These are phyloP conservation scores for Chrysoporthe cubensis DNA, from an alignment of 2,329 filamentous ascomycete genomes.

Conservation along the genomic window DNA sequence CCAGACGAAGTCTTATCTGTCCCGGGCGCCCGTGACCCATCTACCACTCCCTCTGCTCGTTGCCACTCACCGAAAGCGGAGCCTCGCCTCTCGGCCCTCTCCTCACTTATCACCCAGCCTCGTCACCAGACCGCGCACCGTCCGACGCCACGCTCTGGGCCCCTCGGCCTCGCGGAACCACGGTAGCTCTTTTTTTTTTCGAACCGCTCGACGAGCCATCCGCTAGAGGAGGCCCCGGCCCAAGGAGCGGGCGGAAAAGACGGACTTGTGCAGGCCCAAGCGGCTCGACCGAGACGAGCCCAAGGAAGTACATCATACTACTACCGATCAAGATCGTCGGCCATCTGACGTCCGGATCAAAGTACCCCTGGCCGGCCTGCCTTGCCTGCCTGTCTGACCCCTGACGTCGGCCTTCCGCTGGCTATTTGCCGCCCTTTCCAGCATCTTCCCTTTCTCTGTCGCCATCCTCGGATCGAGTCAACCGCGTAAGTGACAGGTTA, in stretches of 20 bases:
- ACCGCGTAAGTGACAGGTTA: slow-evolving; percentile 14
- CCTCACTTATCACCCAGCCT: slow-evolving; percentile 24
- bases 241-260: background rate
- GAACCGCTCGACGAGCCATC: background rate
- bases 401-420: slow-evolving; percentile 12
- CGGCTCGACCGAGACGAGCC: slow-evolving; percentile 2
- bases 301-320: slow-evolving; percentile 5
- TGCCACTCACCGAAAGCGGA: slow-evolving; percentile 29
- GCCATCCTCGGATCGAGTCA: slow-evolving; percentile 15
- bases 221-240: no score
- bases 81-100: slow-evolving; percentile 18
- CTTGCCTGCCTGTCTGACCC: slow-evolving; percentile 13
- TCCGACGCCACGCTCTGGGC: slow-evolving; percentile 17
- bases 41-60: background rate
- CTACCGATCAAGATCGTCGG: slow-evolving; percentile 3
- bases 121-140: slow-evolving; percentile 21
- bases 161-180: background rate
- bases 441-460: slow-evolving; percentile 27
- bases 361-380: slow-evolving; percentile 17
- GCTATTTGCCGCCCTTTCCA: slow-evolving; percentile 28
- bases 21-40: background rate
- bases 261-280: no score
- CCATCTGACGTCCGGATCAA: background rate
- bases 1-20: background rate
- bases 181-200: background rate